These are phyloP conservation scores for Tolypocladium endophyticum DNA, from an alignment of 2,329 filamentous ascomycete genomes.

Conservation along the genomic window DNA sequence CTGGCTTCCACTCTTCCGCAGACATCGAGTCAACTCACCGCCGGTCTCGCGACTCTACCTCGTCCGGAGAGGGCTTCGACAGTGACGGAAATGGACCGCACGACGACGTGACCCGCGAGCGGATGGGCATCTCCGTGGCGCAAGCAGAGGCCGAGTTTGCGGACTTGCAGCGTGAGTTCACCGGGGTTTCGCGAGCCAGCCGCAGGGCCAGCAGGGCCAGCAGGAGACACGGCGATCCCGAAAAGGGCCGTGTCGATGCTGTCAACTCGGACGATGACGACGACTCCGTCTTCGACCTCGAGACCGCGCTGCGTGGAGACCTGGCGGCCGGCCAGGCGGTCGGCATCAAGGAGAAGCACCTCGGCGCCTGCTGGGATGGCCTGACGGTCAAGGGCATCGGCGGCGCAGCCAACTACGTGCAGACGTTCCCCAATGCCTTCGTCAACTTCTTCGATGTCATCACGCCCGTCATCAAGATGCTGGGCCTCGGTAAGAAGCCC, in stretches of 20 bases:
- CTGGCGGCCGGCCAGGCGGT: slow-evolving; percentile 61
- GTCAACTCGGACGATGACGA: slow-evolving; percentile 27
- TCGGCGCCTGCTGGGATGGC: slow-evolving; percentile 69
- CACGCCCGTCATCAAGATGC: slow-evolving; percentile 49
- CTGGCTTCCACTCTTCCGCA: not conserved
- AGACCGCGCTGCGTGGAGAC: slow-evolving; percentile 61
- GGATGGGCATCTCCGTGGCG: slow-evolving; percentile 48
- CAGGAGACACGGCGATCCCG: slow-evolving; percentile 35
- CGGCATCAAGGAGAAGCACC: slow-evolving; percentile 71
- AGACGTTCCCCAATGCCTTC: slow-evolving; percentile 70
- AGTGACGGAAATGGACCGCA: not conserved
- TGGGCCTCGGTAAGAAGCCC: slow-evolving; percentile 58
- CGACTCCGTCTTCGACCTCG: slow-evolving; percentile 58
- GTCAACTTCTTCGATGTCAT: slow-evolving; percentile 67
- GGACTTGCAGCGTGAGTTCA: slow-evolving; percentile 52
- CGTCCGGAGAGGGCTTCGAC: not conserved
- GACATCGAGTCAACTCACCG: not conserved
- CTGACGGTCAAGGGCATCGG: slow-evolving; percentile 68
- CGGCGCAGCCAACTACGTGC: slow-evolving; percentile 60
- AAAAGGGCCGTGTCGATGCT: slow-evolving; percentile 37
- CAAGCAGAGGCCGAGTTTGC: slow-evolving; percentile 62
- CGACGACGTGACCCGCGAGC: not conserved
- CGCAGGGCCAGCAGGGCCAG: slow-evolving; percentile 14
- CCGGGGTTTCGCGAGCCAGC: slow-evolving; percentile 44
- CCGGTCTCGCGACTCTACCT: not conserved